These are phyloP conservation scores for Plasmodium coatneyi DNA, from an alignment of 169 alveolate genomes.

Conservation along the genomic window DNA sequence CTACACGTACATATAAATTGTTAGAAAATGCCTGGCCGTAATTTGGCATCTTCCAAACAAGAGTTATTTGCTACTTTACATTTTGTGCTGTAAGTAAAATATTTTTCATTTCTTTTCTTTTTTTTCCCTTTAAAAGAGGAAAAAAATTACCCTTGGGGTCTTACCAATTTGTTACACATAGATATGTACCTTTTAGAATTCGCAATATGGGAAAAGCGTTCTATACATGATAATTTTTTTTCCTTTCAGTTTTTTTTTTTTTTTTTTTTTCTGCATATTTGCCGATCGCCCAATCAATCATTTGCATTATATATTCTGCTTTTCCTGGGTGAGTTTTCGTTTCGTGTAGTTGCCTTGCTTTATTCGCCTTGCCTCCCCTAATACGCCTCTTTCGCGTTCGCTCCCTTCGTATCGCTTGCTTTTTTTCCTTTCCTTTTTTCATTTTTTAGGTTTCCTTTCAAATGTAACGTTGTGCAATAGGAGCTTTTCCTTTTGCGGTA, in stretches of 20 bases:
- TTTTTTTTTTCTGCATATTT: background rate
- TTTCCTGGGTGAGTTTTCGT: background rate
- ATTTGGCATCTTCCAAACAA: background rate
- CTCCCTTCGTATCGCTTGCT: background rate
- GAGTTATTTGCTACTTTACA: background rate
- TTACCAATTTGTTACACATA: background rate
- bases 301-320: slow-evolving; percentile 1
- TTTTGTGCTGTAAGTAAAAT: background rate
- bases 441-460: background rate
- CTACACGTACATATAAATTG: background rate
- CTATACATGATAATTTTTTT: background rate
- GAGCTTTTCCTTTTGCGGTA: background rate
- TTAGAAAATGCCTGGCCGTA: background rate
- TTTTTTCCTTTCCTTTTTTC: background rate
- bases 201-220: background rate
- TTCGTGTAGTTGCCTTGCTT: background rate
- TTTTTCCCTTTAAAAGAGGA: background rate
- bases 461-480: background rate
- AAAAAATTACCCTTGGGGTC: background rate
- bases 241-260: background rate
- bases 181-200: background rate
- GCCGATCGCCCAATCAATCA: background rate
- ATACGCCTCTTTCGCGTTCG: background rate
- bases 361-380: background rate
- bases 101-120: background rate